A percentile compares a stretch with the other conserved stretches of the same genome.
These are phyloP conservation scores for Ocimum tenuiflorum DNA, from an alignment of 257 asterid genomes.

Conservation along the genomic window DNA sequence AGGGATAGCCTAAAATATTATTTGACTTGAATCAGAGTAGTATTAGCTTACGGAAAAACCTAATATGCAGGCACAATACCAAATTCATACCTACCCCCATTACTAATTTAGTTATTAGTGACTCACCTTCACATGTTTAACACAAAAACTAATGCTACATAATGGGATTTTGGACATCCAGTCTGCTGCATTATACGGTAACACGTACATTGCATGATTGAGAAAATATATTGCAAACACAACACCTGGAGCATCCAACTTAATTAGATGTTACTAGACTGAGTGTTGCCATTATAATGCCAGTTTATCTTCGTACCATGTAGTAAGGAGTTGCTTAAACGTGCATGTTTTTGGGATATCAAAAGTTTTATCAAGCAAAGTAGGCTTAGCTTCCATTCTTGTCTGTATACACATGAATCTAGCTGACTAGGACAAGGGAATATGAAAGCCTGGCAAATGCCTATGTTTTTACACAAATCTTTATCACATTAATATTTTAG, in stretches of 20 bases:
- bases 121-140: background rate
- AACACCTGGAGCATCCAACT: conserved; percentile 13
- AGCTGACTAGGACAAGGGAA: conserved; percentile 18
- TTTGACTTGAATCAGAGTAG: conserved; percentile 12
- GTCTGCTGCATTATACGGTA: background rate
- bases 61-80: conserved; percentile 11
- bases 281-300: conserved; percentile 1
- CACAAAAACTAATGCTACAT: conserved; percentile 13
- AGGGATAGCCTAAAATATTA: background rate
- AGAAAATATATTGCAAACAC: background rate
- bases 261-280: conserved; percentile 6
- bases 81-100: conserved; percentile 19
- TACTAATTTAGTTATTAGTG: conserved; percentile 1
- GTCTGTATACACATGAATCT: conserved; percentile 17
- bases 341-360: conserved; percentile 11
- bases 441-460: conserved; percentile 33
- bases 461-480: conserved; percentile 20
- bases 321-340: conserved; percentile 19
- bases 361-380: background rate
- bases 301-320: conserved; percentile 13
- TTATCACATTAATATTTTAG: conserved; percentile 16
- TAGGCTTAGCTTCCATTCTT: background rate
- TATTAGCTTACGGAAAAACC: background rate
- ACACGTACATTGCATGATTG: conserved; percentile 21
- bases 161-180: conserved; percentile 1